phyloP scores from a whole-genome alignment of 176 grass and related monocot species.

The Carex myosuroides region DNA sequence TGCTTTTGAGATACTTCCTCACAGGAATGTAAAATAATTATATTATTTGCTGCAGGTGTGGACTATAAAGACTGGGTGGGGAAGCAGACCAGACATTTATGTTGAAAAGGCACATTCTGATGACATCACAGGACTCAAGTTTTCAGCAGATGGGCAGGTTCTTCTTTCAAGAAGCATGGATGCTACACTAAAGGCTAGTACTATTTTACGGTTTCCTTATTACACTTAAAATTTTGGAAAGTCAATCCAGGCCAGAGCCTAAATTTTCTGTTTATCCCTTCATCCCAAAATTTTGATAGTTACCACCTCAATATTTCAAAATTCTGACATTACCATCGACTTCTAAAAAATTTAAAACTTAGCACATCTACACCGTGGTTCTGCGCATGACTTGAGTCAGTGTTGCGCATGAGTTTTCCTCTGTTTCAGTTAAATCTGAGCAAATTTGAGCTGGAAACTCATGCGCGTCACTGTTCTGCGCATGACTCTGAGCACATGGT shows the following conservation, averaged over 20 bases:
- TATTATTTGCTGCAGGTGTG: slow-evolving; percentile 55
- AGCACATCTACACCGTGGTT: too few species aligned
- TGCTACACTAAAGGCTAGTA: slow-evolving; percentile 76
- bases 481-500: too few species aligned
- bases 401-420: too few species aligned
- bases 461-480: too few species aligned
- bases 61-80: slow-evolving; percentile 96
- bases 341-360: too few species aligned
- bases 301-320: too few species aligned
- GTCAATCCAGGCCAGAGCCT: slow-evolving; percentile 1
- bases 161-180: slow-evolving; percentile 97
- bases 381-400: too few species aligned
- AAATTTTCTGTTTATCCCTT: not conserved
- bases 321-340: too few species aligned
- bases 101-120: slow-evolving; percentile 71
- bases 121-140: slow-evolving; percentile 92
- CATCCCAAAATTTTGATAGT: not conserved
- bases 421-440: too few species aligned
- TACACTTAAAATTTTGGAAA: slow-evolving; percentile 9
- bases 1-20: slow-evolving; percentile 6
- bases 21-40: not conserved
- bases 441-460: too few species aligned
- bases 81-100: slow-evolving; percentile 95
- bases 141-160: slow-evolving; percentile 86
- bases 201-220: slow-evolving; percentile 4